These are phyloP conservation scores for Galerina sulciceps DNA, from an alignment of 768 basidiomycete genomes.

Conservation along the genomic window DNA sequence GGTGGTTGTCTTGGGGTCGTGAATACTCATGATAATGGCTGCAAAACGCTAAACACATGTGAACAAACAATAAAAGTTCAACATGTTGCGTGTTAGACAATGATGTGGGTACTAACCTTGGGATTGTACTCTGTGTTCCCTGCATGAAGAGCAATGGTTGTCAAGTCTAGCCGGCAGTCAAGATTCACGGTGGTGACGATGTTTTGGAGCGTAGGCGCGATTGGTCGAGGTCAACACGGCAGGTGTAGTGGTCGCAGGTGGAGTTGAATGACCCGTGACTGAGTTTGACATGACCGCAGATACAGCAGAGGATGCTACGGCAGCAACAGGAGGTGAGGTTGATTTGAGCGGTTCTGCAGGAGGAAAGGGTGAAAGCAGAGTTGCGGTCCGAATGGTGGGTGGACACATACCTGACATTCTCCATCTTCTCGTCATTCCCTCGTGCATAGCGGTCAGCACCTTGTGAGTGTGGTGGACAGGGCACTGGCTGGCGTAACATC, in stretches of 20 bases:
- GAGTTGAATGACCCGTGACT: constrained; percentile 62
- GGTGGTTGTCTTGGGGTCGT: constrained; percentile 99
- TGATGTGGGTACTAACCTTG: constrained; percentile 80
- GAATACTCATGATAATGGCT: constrained; percentile 99
- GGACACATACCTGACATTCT: no score
- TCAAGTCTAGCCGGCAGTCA: constrained; percentile 94
- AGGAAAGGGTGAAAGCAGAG: no score
- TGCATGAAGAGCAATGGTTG: constrained; percentile 97
- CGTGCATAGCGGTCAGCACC: no score
- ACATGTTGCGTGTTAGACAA: constrained; percentile 51
- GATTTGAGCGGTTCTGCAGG: no score
- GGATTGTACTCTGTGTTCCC: constrained; percentile 99
- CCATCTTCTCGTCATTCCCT: no score
- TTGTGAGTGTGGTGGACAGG: no score
- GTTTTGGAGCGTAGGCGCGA: constrained; percentile 99
- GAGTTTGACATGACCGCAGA: constrained; percentile 40
- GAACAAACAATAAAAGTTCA: constrained; percentile 66
- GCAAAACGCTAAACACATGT: constrained; percentile 91
- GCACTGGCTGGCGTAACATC: no score
- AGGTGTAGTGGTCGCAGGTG: constrained; percentile 56
- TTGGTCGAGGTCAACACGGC: constrained; percentile 81
- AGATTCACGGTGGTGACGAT: constrained; percentile 99
- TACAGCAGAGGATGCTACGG: constrained; percentile 26
- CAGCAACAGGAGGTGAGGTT: constrained; percentile 24
- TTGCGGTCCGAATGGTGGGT: no score